Evolutionary conservation across 352 stramenopile species (phyloP).

Genomic region (Globisporangium middletonii): DNA sequence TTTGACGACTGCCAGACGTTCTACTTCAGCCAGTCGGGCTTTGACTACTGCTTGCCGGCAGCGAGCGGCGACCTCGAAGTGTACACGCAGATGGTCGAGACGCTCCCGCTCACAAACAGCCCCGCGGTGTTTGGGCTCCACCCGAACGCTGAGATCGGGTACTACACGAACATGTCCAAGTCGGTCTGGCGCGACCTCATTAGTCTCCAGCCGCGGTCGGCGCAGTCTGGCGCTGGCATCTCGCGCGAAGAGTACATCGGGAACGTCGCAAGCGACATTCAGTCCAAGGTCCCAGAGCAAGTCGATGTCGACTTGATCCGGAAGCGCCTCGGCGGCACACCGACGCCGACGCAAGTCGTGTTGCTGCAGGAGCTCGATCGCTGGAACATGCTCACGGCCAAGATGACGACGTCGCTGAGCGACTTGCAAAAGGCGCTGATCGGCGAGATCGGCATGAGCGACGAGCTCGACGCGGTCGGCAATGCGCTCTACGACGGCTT

Average conservation of each 20-base stretch:
- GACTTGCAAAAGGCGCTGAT: constrained; percentile 91
- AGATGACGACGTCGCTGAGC: constrained; percentile 80
- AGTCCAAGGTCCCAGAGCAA: constrained; percentile 85
- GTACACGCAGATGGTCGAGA: constrained; percentile 85
- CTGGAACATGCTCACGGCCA: constrained; percentile 89
- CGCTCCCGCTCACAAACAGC: constrained; percentile 90
- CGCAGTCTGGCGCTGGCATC: constrained; percentile 60
- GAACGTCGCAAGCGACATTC: constrained; percentile 87
- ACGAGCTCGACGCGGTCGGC: constrained; percentile 91
- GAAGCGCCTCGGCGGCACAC: constrained; percentile 64
- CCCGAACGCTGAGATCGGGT: constrained; percentile 95
- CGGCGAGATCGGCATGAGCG: constrained; percentile 95
- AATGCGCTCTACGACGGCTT: constrained; percentile 93
- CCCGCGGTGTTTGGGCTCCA: constrained; percentile 95
- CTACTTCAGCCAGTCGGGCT: constrained; percentile 92
- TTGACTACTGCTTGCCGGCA: constrained; percentile 85
- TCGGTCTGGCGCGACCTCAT: constrained; percentile 93
- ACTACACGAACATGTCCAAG: constrained; percentile 94
- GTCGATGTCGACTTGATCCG: constrained; percentile 87
- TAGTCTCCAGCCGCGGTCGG: constrained; percentile 86
- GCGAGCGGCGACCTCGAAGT: constrained; percentile 57
- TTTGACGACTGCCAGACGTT: constrained; percentile 94
- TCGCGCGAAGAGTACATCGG: constrained; percentile 93
- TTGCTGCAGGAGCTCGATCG: constrained; percentile 93
- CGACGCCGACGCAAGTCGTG: constrained; percentile 89